Conservation (phyloP, 345 rosid genomes). For the Salix arbutifolia region DNA sequence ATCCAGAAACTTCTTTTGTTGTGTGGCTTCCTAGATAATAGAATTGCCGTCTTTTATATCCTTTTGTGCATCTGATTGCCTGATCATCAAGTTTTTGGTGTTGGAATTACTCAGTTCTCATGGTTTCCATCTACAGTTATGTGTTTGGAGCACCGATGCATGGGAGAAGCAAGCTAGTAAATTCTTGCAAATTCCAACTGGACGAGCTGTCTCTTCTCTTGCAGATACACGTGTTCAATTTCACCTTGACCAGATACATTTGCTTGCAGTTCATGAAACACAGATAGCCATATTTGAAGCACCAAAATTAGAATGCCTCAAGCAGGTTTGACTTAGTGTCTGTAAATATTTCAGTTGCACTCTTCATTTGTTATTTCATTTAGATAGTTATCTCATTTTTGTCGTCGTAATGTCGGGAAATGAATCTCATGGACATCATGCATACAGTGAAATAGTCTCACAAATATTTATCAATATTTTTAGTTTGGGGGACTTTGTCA, state of each 20-base stretch:
- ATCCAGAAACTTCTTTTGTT: not conserved
- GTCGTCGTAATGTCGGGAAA: not conserved
- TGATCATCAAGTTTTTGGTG: not conserved
- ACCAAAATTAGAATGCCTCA: conserved; percentile 57
- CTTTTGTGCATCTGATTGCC: not conserved
- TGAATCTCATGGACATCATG: not conserved
- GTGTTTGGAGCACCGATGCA: conserved; percentile 76
- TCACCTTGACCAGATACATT: conserved; percentile 59
- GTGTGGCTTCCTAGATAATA: not conserved
- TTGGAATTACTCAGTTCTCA: not conserved
- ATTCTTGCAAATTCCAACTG: conserved; percentile 46
- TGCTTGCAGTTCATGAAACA: conserved; percentile 73
- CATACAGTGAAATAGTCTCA: not conserved
- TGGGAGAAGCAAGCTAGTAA: conserved; percentile 69
- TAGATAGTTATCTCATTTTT: not conserved
- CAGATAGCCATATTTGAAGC: conserved; percentile 74
- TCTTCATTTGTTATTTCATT: not conserved
- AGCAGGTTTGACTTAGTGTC: conserved; percentile 45
- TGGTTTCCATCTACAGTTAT: conserved; percentile 39
- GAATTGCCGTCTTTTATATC: not conserved
- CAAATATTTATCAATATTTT: not conserved
- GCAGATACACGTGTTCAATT: conserved; percentile 82
- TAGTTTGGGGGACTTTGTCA: not conserved
- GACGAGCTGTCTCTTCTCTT: conserved; percentile 43
- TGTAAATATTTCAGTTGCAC: not conserved